Evolutionary conservation across 257 asterid genomes (phyloP).

Genomic region (Jacaranda copaia): DNA sequence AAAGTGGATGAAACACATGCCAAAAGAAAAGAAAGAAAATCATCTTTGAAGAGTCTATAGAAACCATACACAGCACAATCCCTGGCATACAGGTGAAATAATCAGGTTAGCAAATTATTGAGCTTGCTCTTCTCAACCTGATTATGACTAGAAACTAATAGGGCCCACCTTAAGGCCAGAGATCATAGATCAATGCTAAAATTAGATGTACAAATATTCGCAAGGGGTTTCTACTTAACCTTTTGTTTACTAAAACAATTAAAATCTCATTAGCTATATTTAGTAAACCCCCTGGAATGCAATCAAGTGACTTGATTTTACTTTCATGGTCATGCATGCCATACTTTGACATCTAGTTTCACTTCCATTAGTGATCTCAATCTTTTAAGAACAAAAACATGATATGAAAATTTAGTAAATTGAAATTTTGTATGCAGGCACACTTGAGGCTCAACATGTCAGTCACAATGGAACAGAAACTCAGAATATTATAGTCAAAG

Average conservation of each 20-base stretch:
- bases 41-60: background rate
- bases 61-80: conserved; percentile 17
- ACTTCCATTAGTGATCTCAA: conserved; percentile 6
- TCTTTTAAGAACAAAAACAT: background rate
- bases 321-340: conserved; percentile 18
- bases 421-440: background rate
- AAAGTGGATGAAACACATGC: conserved; percentile 18
- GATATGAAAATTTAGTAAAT: background rate
- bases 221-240: conserved; percentile 3
- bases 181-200: conserved; percentile 17
- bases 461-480: conserved; percentile 1
- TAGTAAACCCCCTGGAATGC: background rate
- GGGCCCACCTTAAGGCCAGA: conserved; percentile 26
- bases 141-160: conserved; percentile 11
- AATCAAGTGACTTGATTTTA: conserved; percentile 16
- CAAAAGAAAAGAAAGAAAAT: background rate
- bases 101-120: background rate
- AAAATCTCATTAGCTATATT: background rate
- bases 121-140: conserved; percentile 24
- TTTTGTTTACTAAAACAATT: background rate
- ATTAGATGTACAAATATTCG: conserved; percentile 13
- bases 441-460: conserved; percentile 14
- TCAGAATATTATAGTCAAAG: conserved; percentile 12
- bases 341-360: conserved; percentile 6
- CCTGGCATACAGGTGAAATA: conserved; percentile 6